These are phyloP conservation scores for Silene vulgaris DNA, from an alignment of 179 eudicot species.

Conservation along the genomic window DNA sequence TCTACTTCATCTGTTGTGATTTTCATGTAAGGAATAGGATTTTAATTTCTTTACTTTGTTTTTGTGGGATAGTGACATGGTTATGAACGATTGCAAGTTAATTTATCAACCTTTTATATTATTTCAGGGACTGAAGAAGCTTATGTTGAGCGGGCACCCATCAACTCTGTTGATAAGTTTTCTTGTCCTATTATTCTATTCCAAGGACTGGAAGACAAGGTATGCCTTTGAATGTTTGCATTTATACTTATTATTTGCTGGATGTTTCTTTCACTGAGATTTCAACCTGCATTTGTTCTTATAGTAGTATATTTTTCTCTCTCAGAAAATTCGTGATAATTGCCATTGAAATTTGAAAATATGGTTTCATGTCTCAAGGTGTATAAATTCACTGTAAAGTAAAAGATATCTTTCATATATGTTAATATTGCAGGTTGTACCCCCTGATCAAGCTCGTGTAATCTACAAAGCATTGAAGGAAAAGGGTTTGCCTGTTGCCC, in stretches of 20 bases:
- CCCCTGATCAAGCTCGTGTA: constrained; percentile 73
- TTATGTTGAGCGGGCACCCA: constrained; percentile 75
- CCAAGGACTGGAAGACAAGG: constrained; percentile 97
- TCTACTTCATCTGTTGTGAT: background rate
- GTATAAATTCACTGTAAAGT: background rate
- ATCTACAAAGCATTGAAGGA: constrained; percentile 75
- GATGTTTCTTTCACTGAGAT: background rate
- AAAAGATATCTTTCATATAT: background rate
- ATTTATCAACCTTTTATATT: constrained; percentile 7
- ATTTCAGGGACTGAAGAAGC: constrained; percentile 62
- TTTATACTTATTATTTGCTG: background rate
- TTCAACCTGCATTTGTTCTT: background rate
- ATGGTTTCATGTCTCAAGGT: background rate
- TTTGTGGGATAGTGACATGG: background rate
- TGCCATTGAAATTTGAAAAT: background rate
- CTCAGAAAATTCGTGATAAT: background rate
- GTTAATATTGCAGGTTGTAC: constrained; percentile 59
- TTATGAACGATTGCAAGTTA: constrained; percentile 5
- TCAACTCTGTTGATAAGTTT: constrained; percentile 73
- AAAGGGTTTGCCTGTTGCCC: constrained; percentile 91
- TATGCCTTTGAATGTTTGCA: constrained; percentile 23
- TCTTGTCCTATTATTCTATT: constrained; percentile 89
- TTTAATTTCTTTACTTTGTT: constrained; percentile 11
- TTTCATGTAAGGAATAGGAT: constrained; percentile 4
- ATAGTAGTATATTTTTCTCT: background rate